Percentiles rank a stretch among this genome's conserved stretches.
Evolutionary conservation across 352 stramenopile species (phyloP).

Genomic region (Pythium brassicae): DNA sequence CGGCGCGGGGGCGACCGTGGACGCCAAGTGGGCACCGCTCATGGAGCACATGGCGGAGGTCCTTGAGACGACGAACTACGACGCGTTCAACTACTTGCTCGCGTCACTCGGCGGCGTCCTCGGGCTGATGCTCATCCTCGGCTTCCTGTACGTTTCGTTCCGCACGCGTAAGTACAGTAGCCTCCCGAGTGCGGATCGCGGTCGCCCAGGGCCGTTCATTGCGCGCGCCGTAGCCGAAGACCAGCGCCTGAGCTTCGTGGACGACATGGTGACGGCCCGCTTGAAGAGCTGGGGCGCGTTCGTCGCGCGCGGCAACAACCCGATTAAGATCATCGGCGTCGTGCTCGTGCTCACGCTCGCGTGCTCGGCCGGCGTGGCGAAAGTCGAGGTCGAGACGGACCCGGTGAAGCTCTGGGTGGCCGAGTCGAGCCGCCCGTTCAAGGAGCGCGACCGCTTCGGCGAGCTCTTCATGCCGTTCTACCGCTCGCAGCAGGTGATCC

Average conservation of each 20-base stretch:
- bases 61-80: constrained; percentile 29
- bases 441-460: constrained; percentile 38
- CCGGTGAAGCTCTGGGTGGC: constrained; percentile 57
- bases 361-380: constrained; percentile 19
- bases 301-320: constrained; percentile 21
- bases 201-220: constrained; percentile 19
- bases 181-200: constrained; percentile 9
- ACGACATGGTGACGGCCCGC: constrained; percentile 19
- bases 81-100: constrained; percentile 46
- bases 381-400: constrained; percentile 40
- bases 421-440: constrained; percentile 36
- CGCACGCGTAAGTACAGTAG: constrained; percentile 22
- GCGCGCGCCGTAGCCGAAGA: constrained; percentile 2
- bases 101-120: constrained; percentile 45
- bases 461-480: constrained; percentile 62
- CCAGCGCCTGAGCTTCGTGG: constrained; percentile 24
- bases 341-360: constrained; percentile 16
- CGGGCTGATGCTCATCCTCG: constrained; percentile 30
- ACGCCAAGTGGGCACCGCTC: constrained; percentile 34
- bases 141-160: constrained; percentile 35
- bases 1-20: constrained; percentile 1
- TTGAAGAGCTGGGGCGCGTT: constrained; percentile 43
- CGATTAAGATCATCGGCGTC: constrained; percentile 20
- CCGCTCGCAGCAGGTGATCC: constrained; percentile 48
- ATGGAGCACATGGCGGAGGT: constrained; percentile 37